These are phyloP conservation scores for Phialophora verrucosa DNA, from an alignment of 2,329 filamentous ascomycete genomes.

Conservation along the genomic window DNA sequence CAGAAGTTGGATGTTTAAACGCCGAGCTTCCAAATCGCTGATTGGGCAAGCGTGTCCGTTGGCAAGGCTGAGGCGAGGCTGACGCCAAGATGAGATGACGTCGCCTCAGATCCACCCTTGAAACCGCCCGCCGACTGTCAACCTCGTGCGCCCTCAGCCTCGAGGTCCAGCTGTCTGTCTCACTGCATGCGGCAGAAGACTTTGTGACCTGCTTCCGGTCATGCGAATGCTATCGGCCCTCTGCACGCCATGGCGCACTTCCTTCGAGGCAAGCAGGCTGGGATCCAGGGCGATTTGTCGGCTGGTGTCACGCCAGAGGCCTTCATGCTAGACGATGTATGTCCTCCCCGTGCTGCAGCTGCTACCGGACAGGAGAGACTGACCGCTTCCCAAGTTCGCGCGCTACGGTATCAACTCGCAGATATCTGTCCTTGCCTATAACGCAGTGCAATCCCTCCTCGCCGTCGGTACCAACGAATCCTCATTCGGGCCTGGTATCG, in stretches of 20 bases:
- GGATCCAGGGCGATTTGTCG: constrained; percentile 89
- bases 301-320: constrained; percentile 76
- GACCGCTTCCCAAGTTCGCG: constrained; percentile 56
- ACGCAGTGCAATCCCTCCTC: constrained; percentile 90
- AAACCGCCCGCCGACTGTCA: background rate
- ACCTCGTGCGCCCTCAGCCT: background rate
- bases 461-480: constrained; percentile 90
- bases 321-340: constrained; percentile 81
- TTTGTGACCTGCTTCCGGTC: constrained; percentile 5
- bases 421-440: constrained; percentile 81
- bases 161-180: background rate
- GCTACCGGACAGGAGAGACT: constrained; percentile 32
- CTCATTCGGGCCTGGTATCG: constrained; percentile 81
- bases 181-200: background rate
- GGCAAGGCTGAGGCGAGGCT: background rate
- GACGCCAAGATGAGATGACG: background rate
- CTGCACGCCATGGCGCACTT: constrained; percentile 74
- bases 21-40: too few relatives aligned
- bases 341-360: constrained; percentile 41
- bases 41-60: background rate
- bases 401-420: constrained; percentile 82
- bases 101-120: background rate
- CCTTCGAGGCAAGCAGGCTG: constrained; percentile 88
- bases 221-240: constrained; percentile 12
- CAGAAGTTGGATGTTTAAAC: too few relatives aligned